phyloP scores from a whole-genome alignment of 176 grass and related monocot species.

The Themeda triandra region DNA sequence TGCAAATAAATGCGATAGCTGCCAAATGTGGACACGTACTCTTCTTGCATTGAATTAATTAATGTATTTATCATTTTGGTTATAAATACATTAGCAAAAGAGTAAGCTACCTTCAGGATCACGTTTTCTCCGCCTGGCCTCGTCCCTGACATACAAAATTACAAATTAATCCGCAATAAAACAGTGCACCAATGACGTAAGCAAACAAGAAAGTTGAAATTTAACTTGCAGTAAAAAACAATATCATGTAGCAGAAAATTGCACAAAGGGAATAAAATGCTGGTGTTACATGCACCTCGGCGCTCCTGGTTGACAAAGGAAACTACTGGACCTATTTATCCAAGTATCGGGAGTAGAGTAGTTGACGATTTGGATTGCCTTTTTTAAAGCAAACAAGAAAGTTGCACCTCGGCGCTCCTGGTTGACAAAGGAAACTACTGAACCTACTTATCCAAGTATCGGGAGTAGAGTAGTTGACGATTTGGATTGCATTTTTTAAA shows the following conservation, averaged over 20 bases:
- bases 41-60: neutral
- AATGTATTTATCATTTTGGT: neutral
- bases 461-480: neutral
- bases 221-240: slow-evolving; percentile 5
- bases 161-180: slow-evolving; percentile 7
- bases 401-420: neutral
- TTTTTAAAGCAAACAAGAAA: too few species aligned
- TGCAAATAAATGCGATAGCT: slow-evolving; percentile 12
- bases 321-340: neutral
- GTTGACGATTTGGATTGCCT: neutral
- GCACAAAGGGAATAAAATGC: neutral
- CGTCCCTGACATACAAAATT: slow-evolving; percentile 38
- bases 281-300: neutral
- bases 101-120: slow-evolving; percentile 55
- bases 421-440: neutral
- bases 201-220: neutral
- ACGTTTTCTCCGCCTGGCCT: slow-evolving; percentile 34
- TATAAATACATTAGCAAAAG: slow-evolving; percentile 1
- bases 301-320: neutral
- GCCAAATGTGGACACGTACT: neutral
- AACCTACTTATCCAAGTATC: neutral
- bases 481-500: neutral
- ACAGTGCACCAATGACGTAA: neutral
- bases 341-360: neutral
- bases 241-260: neutral